Evolutionary conservation across 345 rosid species (phyloP), one percentile per base, ranked within the genome.

Genomic region (Corchorus capsularis): DNA sequence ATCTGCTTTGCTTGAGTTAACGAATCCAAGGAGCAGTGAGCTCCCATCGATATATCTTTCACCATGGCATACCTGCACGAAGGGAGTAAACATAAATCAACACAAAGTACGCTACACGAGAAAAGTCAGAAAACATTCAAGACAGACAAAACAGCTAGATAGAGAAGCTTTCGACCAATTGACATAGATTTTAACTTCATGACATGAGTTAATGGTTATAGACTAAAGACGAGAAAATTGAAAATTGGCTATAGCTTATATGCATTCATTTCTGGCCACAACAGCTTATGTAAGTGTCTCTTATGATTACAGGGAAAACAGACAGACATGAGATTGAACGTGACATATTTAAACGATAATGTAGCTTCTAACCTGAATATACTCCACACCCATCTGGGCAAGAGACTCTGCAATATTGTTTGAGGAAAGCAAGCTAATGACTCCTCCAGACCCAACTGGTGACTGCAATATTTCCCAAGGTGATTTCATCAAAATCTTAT

Each of bases 391-490:
- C 6, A 84, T 71, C 75, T 81, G 84, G 52, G 79, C 75, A 71
- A 94, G 95, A 72, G 82, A 82, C 69, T 91, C 88, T 5, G 76
- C 72, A 37, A 93, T 81, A 57, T 75, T 79, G 50, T 82, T 79
- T 46, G 91, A 88, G 74, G 92, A 85, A 82, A 94, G 89, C 72
- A 83, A 50, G 83, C 83, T 89, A 69, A 91, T 75, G 70, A 87
- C 77, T 20, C 97, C 97, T 17, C 94, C 95, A 71, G 95, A 89
- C 72, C 97, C 97, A 77, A 94, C 85, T 0, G 98, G 97, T 34
- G 93, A 81, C 79, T 89, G 89, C 59, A 94, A 84, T 65, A 94
- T 88, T 78, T 93, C 92, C 97, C 97, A 94, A 64, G 97, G 97
- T 52, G 98, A 91, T 84, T 91, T 90, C 97, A 94, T 92, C 85